Evolutionary conservation across 345 rosid genomes (phyloP).

Genomic region (Raphanus sativus): DNA sequence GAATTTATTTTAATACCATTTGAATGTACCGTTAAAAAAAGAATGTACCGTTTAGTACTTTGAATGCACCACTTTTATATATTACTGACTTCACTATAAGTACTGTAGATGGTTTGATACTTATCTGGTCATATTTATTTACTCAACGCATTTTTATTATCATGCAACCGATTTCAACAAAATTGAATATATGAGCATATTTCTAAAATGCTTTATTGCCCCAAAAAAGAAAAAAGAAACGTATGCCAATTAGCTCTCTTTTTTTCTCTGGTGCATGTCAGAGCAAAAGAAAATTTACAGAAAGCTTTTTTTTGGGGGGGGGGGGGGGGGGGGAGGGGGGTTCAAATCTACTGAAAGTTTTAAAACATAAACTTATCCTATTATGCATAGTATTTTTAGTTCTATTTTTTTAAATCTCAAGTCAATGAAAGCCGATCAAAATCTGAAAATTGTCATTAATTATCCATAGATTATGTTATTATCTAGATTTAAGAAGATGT

Average conservation of each 20-base stretch:
- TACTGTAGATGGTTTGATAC: neutral
- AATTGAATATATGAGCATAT: neutral
- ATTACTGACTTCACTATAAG: neutral
- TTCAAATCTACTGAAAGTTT: neutral
- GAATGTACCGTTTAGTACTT: neutral
- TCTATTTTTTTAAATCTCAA: neutral
- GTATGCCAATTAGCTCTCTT: neutral
- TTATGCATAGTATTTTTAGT: neutral
- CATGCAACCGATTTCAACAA: neutral
- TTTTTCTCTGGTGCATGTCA: neutral
- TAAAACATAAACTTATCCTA: neutral
- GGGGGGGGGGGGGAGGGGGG: no score
- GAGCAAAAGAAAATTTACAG: neutral
- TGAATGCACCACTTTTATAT: neutral
- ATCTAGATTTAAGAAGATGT: neutral
- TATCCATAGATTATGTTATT: neutral
- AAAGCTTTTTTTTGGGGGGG: neutral
- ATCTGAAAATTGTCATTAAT: neutral
- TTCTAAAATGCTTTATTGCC: neutral
- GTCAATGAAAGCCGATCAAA: neutral
- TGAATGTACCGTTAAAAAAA: neutral
- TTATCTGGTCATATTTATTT: neutral
- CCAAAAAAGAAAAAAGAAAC: slow-evolving; percentile 1
- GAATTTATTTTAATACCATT: neutral
- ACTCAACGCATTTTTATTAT: neutral